Conservation (phyloP, 768 basidiomycete genomes). For the Lactifluus volemus region DNA sequence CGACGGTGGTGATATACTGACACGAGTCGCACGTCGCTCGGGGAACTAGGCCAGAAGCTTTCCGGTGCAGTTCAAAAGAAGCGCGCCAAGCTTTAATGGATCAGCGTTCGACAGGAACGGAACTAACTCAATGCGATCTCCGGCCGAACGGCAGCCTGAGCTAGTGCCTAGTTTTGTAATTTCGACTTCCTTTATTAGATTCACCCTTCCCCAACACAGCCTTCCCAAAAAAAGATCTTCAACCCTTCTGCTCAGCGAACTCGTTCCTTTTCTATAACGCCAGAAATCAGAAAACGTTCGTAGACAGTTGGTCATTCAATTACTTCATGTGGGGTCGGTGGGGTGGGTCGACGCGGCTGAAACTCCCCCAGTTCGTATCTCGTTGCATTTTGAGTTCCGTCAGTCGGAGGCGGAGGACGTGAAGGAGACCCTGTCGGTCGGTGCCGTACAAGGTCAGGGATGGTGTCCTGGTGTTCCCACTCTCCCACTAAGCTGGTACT, state of each 20-base stretch:
- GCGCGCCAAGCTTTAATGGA: conserved; percentile 13
- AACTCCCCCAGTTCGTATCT: not conserved
- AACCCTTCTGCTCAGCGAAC: not conserved
- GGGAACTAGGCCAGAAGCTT: conserved; percentile 17
- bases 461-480: not conserved
- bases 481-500: not conserved
- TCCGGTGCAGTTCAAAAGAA: conserved; percentile 13
- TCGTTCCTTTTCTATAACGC: too few species aligned
- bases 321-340: not conserved
- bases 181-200: not conserved
- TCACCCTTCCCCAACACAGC: not conserved
- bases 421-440: not conserved
- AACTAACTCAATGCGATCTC: conserved; percentile 14
- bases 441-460: not conserved
- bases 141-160: not conserved
- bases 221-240: not conserved
- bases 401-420: conserved; percentile 2
- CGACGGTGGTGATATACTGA: conserved; percentile 13
- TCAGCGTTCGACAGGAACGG: conserved; percentile 19
- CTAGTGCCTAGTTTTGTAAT: not conserved
- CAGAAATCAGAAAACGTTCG: too few species aligned
- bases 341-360: not conserved
- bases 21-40: conserved; percentile 12
- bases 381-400: not conserved
- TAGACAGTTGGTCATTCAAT: not conserved